Percentiles rank a stretch among this genome's conserved stretches.
These are phyloP conservation scores for Bonnemaisonia californica DNA, from an alignment of 31 red algal species.

Conservation along the genomic window DNA sequence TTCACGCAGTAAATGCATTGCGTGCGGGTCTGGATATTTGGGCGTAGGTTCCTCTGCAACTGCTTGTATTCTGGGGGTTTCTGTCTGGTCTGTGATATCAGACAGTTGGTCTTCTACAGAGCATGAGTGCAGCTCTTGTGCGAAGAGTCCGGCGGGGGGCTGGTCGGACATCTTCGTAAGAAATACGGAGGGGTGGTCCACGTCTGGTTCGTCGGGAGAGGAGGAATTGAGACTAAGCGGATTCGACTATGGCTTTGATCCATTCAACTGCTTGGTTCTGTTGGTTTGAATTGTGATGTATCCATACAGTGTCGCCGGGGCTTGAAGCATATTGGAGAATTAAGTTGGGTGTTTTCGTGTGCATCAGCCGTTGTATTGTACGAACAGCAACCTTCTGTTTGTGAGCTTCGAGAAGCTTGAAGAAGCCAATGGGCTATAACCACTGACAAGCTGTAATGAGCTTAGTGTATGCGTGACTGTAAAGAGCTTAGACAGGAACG, in stretches of 20 bases:
- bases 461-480: no score
- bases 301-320: background rate
- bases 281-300: background rate
- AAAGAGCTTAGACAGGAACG: no score
- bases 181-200: background rate
- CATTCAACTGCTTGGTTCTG: background rate
- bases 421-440: no score
- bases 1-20: no score
- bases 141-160: background rate
- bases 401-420: background rate
- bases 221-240: background rate
- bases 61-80: background rate
- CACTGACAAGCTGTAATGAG: no score
- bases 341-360: background rate
- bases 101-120: background rate
- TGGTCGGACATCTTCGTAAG: background rate
- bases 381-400: background rate
- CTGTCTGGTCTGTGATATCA: background rate
- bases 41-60: no score
- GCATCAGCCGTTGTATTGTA: background rate
- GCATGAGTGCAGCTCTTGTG: background rate
- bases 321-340: background rate
- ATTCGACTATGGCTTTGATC: constrained; percentile 7
- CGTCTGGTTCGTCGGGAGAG: background rate
- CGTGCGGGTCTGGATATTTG: no score